Base-by-base conservation (phyloP, 1,139 yeast species). In the Candida pseudoviswanathii region DNA sequence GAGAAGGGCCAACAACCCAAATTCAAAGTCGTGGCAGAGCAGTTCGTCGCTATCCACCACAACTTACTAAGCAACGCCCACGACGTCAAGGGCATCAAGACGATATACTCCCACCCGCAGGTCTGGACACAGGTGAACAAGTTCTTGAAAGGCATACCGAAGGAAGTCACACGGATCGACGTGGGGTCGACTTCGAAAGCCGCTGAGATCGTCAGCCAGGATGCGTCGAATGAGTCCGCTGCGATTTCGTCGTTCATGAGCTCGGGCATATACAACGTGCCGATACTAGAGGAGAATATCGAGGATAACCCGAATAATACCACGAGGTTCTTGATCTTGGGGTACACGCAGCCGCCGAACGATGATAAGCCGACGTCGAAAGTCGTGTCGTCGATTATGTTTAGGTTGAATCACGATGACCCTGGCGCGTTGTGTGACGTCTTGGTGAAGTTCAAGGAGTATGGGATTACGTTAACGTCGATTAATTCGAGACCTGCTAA, bases 41-140 rank as follows among this genome's bases (percentile, higher is more conserved):
- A 89, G 57, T 87, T 82, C 62, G 97, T 94, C 2, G 70, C 87
- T 0, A 89, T 94, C 51, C 86, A 85, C 52, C 98, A 94, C 68
- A 85, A 86, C 63, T 71, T 92, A 46, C 74, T 91, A 47, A 73
- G 85, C 1, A 73, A 78, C 45, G 72, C 80, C 2, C 64, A 63
- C 16, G 73, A 73, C 31, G 58, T 84, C 1, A 60, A 70, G 1
- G 65, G 78, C 16, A 77, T 86, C 47, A 68, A 69, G 11, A 80
- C 77, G 37, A 78, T 94, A 26, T 89, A 89, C 68, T 87, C 97
- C 2, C 99, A 94, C 66, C 98, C 99, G 3, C 99, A 94, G 64
- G 99, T 91, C 0, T 94, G 99, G 99, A 96, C 97, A 3, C 99
- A 94, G 64, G 86, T 89, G 42, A 74, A 80, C 2, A 65, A 72